Conservation (phyloP, 2,329 filamentous ascomycete species). For the Moelleriella libera region DNA sequence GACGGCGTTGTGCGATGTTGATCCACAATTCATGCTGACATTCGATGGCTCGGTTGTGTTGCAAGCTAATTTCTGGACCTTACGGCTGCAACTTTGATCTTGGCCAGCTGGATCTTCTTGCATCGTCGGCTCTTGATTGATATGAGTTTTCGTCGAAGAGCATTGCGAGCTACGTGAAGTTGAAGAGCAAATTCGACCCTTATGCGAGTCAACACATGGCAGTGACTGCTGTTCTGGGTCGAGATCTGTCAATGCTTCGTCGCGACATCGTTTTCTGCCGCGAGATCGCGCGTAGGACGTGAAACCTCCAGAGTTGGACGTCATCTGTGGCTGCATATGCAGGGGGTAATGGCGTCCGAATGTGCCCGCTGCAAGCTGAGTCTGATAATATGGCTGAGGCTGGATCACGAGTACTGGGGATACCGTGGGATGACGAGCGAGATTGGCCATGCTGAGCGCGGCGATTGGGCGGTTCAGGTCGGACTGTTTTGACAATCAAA, state of each 20-base stretch:
- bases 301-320: slow-evolving; percentile 13
- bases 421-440: slow-evolving; percentile 25
- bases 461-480: slow-evolving; percentile 4
- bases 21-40: not conserved
- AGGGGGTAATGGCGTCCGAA: slow-evolving; percentile 13
- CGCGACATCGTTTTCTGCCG: slow-evolving; percentile 63
- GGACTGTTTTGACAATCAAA: slow-evolving; percentile 6
- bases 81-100: slow-evolving; percentile 1
- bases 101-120: slow-evolving; percentile 33
- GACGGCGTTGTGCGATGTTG: not conserved
- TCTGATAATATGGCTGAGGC: slow-evolving; percentile 19
- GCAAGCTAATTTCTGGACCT: slow-evolving; percentile 16
- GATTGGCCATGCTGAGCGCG: slow-evolving; percentile 25
- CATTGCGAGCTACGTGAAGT: slow-evolving; percentile 14
- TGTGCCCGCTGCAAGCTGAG: slow-evolving; percentile 14
- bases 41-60: slow-evolving; percentile 8
- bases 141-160: slow-evolving; percentile 24
- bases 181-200: slow-evolving; percentile 34
- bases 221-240: slow-evolving; percentile 37
- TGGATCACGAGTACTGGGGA: slow-evolving; percentile 30
- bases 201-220: slow-evolving; percentile 35
- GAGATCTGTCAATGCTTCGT: slow-evolving; percentile 57
- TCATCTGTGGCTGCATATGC: slow-evolving; percentile 11
- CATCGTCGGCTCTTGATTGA: slow-evolving; percentile 7
- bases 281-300: slow-evolving; percentile 8